Conservation (phyloP, 2,329 filamentous ascomycete species). For the Aspergillus transmontanensis region DNA sequence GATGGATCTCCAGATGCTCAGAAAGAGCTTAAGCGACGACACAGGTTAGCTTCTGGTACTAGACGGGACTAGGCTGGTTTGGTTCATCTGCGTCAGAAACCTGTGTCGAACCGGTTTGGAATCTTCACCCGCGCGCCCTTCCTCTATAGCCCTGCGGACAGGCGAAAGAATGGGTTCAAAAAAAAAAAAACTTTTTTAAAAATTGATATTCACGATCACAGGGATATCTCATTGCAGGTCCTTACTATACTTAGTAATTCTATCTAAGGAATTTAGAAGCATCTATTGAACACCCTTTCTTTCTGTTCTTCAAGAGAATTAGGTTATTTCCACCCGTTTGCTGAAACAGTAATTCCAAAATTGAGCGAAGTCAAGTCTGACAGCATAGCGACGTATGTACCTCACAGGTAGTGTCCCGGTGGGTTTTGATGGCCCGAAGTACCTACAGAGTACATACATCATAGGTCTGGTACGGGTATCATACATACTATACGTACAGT, state of each 20-base stretch:
- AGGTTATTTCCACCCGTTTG: neutral
- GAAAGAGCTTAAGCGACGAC: conserved; percentile 28
- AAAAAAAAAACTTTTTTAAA: neutral
- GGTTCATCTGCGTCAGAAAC: conserved; percentile 18
- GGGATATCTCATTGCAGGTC: neutral
- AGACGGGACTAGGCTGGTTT: conserved; percentile 13
- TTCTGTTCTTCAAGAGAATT: neutral
- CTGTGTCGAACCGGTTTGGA: conserved; percentile 17
- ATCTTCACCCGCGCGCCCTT: neutral
- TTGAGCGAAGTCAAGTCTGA: neutral
- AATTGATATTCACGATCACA: neutral
- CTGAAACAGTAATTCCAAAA: neutral
- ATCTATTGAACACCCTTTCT: neutral
- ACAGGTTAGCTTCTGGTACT: conserved; percentile 15
- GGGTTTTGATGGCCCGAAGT: neutral
- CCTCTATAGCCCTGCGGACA: neutral
- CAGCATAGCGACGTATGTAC: conserved; percentile 3
- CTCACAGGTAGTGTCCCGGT: neutral
- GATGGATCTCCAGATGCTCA: conserved; percentile 41
- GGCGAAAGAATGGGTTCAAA: neutral
- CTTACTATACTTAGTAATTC: neutral
- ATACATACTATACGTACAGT: conserved; percentile 11
- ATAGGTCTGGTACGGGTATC: neutral
- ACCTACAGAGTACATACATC: neutral
- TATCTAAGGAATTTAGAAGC: no score